A percentile compares a stretch with the other conserved stretches of the same genome.
phyloP scores from a whole-genome alignment of 257 asterid genomes.

The Plectranthus barbatus region DNA sequence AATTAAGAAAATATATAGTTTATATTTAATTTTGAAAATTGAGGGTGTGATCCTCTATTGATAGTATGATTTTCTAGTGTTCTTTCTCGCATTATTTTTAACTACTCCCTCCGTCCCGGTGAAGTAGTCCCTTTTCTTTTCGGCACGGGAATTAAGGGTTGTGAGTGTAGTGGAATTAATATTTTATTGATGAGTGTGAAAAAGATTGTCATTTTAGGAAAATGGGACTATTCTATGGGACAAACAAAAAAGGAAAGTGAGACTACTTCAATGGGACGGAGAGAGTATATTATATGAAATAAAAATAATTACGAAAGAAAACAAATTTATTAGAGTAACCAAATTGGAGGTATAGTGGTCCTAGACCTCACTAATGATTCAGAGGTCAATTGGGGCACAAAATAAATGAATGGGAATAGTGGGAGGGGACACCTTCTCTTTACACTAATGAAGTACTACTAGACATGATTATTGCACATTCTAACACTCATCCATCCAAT shows the following conservation, averaged over 20 bases:
- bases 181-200: no score
- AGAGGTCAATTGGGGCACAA: not conserved
- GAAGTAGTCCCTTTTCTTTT: no score
- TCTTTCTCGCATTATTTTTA: not conserved
- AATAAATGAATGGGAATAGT: not conserved
- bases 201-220: no score
- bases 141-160: no score
- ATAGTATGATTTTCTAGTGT: not conserved
- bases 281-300: no score
- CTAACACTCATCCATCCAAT: not conserved
- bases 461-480: conserved; percentile 1
- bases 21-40: no score
- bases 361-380: not conserved
- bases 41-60: not conserved
- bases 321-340: not conserved
- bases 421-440: not conserved
- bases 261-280: no score
- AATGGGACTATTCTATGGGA: no score
- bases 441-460: not conserved
- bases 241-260: no score
- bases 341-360: not conserved
- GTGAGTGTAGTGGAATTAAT: no score
- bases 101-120: no score
- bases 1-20: no score
- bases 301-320: not conserved